phyloP scores from a whole-genome alignment of 768 basidiomycete genomes.

The Gyrodon lividus region DNA sequence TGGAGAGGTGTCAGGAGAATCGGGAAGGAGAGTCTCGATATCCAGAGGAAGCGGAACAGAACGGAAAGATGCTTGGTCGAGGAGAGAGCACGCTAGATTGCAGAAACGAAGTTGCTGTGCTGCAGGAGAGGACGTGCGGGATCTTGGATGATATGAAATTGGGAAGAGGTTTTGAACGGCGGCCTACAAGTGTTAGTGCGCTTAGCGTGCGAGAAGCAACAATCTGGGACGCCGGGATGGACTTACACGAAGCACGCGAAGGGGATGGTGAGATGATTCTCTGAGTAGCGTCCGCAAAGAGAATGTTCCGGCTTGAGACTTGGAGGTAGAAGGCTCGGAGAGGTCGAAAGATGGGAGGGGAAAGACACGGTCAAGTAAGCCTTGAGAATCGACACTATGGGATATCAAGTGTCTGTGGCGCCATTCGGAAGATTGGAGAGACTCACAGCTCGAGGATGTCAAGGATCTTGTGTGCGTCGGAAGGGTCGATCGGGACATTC shows the following conservation, averaged over 20 bases:
- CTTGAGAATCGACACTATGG: conserved; percentile 66
- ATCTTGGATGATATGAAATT: conserved; percentile 63
- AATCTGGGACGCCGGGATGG: conserved; percentile 10
- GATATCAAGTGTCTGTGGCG: conserved; percentile 5
- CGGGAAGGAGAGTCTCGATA: conserved; percentile 42
- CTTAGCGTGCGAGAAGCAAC: conserved; percentile 7
- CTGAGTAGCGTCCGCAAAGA: conserved; percentile 59
- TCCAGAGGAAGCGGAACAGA: conserved; percentile 46
- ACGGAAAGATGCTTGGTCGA: conserved; percentile 65
- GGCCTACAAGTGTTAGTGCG: conserved; percentile 36
- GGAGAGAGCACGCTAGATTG: conserved; percentile 65
- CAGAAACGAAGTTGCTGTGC: conserved; percentile 74
- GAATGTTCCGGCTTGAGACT: conserved; percentile 32
- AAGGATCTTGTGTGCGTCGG: conserved; percentile 54
- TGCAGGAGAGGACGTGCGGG: conserved; percentile 60
- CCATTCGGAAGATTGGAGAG: neutral
- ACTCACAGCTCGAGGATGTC: conserved; percentile 58
- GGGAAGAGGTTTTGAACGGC: conserved; percentile 70
- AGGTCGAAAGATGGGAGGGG: conserved; percentile 45
- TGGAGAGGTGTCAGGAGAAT: conserved; percentile 18
- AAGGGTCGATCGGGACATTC: conserved; percentile 45
- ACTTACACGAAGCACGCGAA: conserved; percentile 57
- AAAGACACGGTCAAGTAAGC: conserved; percentile 78
- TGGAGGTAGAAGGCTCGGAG: conserved; percentile 41
- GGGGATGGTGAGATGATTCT: conserved; percentile 51